Evolutionary conservation across 2,329 filamentous ascomycete species (phyloP).

Genomic region (Onygenales sp.): DNA sequence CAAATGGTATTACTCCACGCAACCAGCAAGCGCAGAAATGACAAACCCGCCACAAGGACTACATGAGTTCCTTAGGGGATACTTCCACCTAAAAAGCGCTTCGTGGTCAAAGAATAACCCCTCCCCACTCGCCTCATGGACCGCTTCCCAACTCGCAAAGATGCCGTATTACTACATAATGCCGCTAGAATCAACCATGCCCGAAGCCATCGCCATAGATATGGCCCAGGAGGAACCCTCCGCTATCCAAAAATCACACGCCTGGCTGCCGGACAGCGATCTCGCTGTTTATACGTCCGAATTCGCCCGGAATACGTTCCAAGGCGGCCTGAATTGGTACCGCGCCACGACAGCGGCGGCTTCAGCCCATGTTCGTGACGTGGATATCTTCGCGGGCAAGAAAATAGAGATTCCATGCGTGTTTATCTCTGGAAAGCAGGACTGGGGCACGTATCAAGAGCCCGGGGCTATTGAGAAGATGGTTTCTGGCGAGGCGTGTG

Average conservation of each 20-base stretch:
- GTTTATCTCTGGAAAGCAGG: constrained; percentile 53
- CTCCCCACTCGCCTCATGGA: constrained; percentile 46
- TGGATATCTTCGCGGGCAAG: constrained; percentile 50
- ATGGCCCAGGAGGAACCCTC: constrained; percentile 45
- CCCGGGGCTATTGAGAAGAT: constrained; percentile 54
- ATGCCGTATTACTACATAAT: constrained; percentile 64
- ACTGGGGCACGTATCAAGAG: constrained; percentile 62
- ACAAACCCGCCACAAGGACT: constrained; percentile 39
- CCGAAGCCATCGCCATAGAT: constrained; percentile 44
- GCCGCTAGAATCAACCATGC: constrained; percentile 49
- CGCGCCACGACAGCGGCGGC: constrained; percentile 46
- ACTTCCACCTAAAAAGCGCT: constrained; percentile 59
- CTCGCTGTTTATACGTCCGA: constrained; percentile 52
- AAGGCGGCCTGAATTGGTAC: constrained; percentile 60
- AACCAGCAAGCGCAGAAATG: constrained; percentile 28
- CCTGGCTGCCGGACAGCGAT: constrained; percentile 51
- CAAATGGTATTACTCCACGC: constrained; percentile 48
- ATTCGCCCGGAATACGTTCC: constrained; percentile 54
- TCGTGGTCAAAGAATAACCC: constrained; percentile 50
- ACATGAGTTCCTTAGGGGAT: constrained; percentile 53
- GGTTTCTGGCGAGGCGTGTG: constrained; percentile 36
- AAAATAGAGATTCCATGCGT: constrained; percentile 52
- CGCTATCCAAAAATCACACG: constrained; percentile 26
- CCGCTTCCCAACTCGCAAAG: constrained; percentile 45
- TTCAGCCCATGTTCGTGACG: constrained; percentile 37